phyloP scores from a whole-genome alignment of 2,329 filamentous ascomycete species.

The Tolypocladium guangdongense region DNA sequence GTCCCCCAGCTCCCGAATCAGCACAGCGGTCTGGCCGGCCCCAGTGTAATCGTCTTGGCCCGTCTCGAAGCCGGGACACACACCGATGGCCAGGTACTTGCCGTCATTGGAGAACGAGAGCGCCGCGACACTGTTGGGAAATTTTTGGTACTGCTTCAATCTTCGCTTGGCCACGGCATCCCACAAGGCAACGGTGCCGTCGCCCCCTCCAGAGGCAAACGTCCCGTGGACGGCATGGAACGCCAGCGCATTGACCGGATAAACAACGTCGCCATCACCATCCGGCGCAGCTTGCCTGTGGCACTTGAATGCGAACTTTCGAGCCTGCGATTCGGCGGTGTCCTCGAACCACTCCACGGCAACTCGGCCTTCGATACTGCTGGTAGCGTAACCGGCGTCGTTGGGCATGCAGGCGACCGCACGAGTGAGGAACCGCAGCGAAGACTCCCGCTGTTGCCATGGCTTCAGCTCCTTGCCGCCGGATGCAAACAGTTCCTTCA shows the following conservation, averaged over 20 bases:
- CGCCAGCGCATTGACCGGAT: slow-evolving; percentile 79
- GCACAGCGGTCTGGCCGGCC: slow-evolving; percentile 64
- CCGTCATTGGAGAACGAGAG: slow-evolving; percentile 70
- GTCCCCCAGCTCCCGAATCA: slow-evolving; percentile 74
- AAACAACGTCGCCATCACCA: slow-evolving; percentile 66
- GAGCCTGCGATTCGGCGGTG: slow-evolving; percentile 70
- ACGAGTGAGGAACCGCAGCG: slow-evolving; percentile 90
- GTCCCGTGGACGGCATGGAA: slow-evolving; percentile 79
- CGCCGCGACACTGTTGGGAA: slow-evolving; percentile 66
- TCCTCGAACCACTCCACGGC: slow-evolving; percentile 98
- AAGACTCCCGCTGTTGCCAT: slow-evolving; percentile 90
- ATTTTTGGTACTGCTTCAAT: slow-evolving; percentile 81
- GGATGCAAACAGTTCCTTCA: slow-evolving; percentile 42
- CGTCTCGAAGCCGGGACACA: slow-evolving; percentile 81
- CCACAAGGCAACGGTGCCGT: slow-evolving; percentile 88
- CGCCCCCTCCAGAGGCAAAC: slow-evolving; percentile 81
- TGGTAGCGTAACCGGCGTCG: slow-evolving; percentile 85
- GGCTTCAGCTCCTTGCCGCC: slow-evolving; percentile 49
- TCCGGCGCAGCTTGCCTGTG: slow-evolving; percentile 66
- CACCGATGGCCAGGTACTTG: slow-evolving; percentile 64
- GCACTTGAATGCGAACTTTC: slow-evolving; percentile 98
- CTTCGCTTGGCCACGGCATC: slow-evolving; percentile 83
- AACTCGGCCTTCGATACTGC: slow-evolving; percentile 87
- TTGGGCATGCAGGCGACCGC: slow-evolving; percentile 94
- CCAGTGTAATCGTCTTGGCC: slow-evolving; percentile 69